A percentile compares a stretch with the other conserved stretches of the same genome.
Conservation (phyloP, 768 basidiomycete genomes). For the Russula virescens region DNA sequence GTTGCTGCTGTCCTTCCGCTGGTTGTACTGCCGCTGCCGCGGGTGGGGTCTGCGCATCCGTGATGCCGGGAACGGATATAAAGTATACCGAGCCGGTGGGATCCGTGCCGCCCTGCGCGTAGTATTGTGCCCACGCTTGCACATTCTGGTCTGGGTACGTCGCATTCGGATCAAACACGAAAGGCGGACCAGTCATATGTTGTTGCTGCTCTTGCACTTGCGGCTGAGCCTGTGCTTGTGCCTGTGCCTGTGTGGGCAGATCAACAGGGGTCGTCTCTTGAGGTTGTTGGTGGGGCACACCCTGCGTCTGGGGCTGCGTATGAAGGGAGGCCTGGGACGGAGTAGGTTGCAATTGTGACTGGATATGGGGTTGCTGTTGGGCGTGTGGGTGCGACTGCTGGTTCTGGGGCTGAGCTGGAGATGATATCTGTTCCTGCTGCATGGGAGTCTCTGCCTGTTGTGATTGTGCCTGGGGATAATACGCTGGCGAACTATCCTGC, state of each 20-base stretch:
- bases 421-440: conserved; percentile 11
- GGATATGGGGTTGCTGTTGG: conserved; percentile 14
- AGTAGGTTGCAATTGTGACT: conserved; percentile 24
- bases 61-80: conserved; percentile 68
- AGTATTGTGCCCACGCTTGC: conserved; percentile 85
- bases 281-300: conserved; percentile 18
- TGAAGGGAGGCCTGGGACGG: conserved; percentile 32
- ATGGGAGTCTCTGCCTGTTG: conserved; percentile 17
- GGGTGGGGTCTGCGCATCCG: conserved; percentile 31
- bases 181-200: conserved; percentile 39
- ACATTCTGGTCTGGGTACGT: conserved; percentile 76
- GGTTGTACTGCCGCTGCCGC: background rate
- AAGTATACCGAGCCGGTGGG: conserved; percentile 76
- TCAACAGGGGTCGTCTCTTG: conserved; percentile 30
- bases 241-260: conserved; percentile 19
- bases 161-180: conserved; percentile 53
- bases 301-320: conserved; percentile 32
- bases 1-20: conserved; percentile 1
- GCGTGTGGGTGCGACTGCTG: conserved; percentile 18
- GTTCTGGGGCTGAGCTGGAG: conserved; percentile 27
- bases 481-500: conserved; percentile 24
- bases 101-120: conserved; percentile 73
- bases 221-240: conserved; percentile 19
- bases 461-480: conserved; percentile 17
- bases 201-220: conserved; percentile 37